Evolutionary conservation across 768 basidiomycete genomes (phyloP), one percentile per base, ranked within the genome.

Genomic region (Tylopilus subfusipes): DNA sequence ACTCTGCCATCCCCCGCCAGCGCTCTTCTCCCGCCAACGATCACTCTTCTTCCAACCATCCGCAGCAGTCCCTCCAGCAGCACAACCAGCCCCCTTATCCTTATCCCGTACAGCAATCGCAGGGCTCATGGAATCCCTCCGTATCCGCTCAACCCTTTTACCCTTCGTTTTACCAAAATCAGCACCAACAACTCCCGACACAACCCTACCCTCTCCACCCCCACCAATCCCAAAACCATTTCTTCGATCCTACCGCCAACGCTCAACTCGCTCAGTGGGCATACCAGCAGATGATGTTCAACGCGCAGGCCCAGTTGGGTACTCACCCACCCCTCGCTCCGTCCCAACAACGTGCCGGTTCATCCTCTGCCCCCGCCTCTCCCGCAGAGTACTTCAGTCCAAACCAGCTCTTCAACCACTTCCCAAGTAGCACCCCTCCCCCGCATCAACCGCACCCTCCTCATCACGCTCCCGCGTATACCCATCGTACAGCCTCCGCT

Each of bases 211-310:
- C 78, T 38, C 61, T 75, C 19, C 77, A 77, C 45, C 69, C 57
- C 1, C 58, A 60, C 45, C 79, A 75, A 43, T 68, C 72, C 16
- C 85, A 81, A 61, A 70, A 75, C 59, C 78, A 79, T n/a, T 90
- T 82, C 68, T 90, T 84, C 63, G 88, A 91, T 70, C 87, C 86
- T 14, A 72, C 81, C 12, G 84, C 86, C 59, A 86, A 86, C 49
- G 87, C 86, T 59, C 82, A 90, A 52, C 82, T 84, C 53, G 85
- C 88, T 4, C 88, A 89, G 69, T 93, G 90, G 90, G 88, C 90
- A 34, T 93, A 93, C 73, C 90, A 91, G 72, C 90, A 92, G 65
- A 91, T 92, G 90, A 84, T 93, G 84, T 87, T 83, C 84, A 84
- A 44, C 81, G 73, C 77, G n/a, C 75, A 81, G 60, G 66, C 67